Base-by-base conservation (phyloP, 176 grass and related monocot species). In the Musa beccarii region DNA sequence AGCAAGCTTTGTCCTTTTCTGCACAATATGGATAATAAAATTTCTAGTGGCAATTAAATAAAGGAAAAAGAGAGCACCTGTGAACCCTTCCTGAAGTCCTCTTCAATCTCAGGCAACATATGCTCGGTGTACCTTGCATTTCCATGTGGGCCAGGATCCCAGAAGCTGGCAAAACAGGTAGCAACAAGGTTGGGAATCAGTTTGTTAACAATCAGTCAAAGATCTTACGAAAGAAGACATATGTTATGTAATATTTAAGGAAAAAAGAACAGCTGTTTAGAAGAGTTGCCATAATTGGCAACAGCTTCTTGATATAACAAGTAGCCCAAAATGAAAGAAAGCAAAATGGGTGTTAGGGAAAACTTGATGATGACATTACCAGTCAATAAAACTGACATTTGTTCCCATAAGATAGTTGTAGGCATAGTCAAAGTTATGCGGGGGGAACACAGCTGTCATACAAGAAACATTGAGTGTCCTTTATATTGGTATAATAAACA, bases 401-500 rank as follows among this genome's bases (percentile, higher is more conserved):
- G 88, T 89, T 73, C 88, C 88, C 88, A 94, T 89, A 72, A 99
- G 84, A 87, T 99, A 99, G 76, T 94, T 94, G 73, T 89, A 94
- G 43, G 89, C 78, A 79, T 89, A 94, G 85, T 99, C 95, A 79
- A 99, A 99, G 80, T 92, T 89, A 82, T 92, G 88, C 15, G 94
- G 83, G 0, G 0, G 95, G 95, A 76, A 99, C 79, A 83, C 95
- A 99, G 76, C 95, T 99, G 86, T n/a, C 53, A 84, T 66, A 87
- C 15, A 76, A 85, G 81, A 67, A 24, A 73, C 86, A 86, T 22
- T 16, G 78, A 81, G 53, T 16, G 52, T 80, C 73, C 83, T 74
- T 75, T 72, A 8, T 59, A 51, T 78, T 55, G 87, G 66, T 54
- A 80, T 81, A 76, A 78, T 56, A 16, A 68, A 80, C 1, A 80